Evolutionary conservation across 768 basidiomycete genomes (phyloP).

Genomic region (Tulasnella calospora): DNA sequence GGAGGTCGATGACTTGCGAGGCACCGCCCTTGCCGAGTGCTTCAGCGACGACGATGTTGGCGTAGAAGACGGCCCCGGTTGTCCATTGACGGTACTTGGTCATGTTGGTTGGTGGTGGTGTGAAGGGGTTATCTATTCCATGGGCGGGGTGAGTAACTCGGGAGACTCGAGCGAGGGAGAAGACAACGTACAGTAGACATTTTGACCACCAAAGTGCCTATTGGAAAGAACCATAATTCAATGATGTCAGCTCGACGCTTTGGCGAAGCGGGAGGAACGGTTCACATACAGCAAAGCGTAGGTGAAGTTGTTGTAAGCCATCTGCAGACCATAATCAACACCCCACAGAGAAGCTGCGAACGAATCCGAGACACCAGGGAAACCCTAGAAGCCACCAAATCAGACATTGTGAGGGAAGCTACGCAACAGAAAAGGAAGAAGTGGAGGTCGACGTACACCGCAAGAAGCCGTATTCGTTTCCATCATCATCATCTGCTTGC

Average conservation of each 20-base stretch:
- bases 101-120: constrained; percentile 15
- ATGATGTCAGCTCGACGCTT: neutral
- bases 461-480: constrained; percentile 59
- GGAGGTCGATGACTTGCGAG: constrained; percentile 11
- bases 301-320: constrained; percentile 49
- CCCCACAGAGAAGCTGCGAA: constrained; percentile 52
- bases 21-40: constrained; percentile 13
- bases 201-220: constrained; percentile 38
- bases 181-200: constrained; percentile 12
- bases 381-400: constrained; percentile 36
- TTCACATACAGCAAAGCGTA: constrained; percentile 26
- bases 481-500: constrained; percentile 54
- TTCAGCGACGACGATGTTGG: constrained; percentile 15
- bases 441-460: constrained; percentile 37
- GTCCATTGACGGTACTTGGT: constrained; percentile 18
- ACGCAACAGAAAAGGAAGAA: constrained; percentile 39
- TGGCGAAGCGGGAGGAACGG: neutral
- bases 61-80: constrained; percentile 19
- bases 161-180: neutral
- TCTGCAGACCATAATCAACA: constrained; percentile 47
- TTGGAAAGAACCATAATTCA: neutral
- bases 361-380: constrained; percentile 47
- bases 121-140: constrained; percentile 19
- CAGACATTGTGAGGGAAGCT: neutral
- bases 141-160: neutral